phyloP scores from a whole-genome alignment of 352 stramenopile genomes.

The Sclerospora graminicola region DNA sequence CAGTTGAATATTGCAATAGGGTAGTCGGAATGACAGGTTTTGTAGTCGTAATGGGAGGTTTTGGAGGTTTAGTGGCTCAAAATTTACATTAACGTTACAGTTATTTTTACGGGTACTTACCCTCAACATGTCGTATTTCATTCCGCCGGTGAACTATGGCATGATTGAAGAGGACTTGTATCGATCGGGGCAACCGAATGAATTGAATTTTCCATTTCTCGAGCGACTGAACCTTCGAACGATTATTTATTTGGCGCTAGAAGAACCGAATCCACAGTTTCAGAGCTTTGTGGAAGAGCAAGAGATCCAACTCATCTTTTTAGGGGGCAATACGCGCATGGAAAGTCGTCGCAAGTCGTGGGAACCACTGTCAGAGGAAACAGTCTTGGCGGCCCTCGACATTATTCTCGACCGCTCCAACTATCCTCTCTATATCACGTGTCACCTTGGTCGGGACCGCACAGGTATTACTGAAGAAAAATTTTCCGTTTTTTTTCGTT shows the following conservation, averaged over 20 bases:
- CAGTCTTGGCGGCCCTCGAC: slow-evolving; percentile 82
- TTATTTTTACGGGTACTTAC: too few relatives aligned
- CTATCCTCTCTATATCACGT: slow-evolving; percentile 88
- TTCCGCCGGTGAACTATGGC: slow-evolving; percentile 89
- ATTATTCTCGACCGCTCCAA: slow-evolving; percentile 85
- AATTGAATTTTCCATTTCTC: slow-evolving; percentile 90
- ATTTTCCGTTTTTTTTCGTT: too few relatives aligned
- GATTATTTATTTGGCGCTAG: slow-evolving; percentile 87
- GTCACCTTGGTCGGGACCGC: slow-evolving; percentile 83
- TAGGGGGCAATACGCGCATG: slow-evolving; percentile 84
- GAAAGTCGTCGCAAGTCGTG: slow-evolving; percentile 81
- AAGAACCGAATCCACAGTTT: slow-evolving; percentile 86
- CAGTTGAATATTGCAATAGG: too few relatives aligned
- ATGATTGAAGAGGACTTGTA: slow-evolving; percentile 90
- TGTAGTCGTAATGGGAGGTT: too few relatives aligned
- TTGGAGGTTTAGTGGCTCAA: too few relatives aligned
- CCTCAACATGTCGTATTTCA: slow-evolving; percentile 82
- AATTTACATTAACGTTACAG: too few relatives aligned
- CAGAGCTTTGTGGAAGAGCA: slow-evolving; percentile 87
- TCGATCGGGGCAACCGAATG: slow-evolving; percentile 82
- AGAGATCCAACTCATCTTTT: slow-evolving; percentile 80
- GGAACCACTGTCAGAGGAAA: slow-evolving; percentile 83
- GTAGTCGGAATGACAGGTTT: too few relatives aligned
- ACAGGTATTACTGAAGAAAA: slow-evolving; percentile 76
- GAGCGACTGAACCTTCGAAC: slow-evolving; percentile 85